Evolutionary conservation across 2,329 filamentous ascomycete species (phyloP).

Genomic region (Didymella keratinophila): DNA sequence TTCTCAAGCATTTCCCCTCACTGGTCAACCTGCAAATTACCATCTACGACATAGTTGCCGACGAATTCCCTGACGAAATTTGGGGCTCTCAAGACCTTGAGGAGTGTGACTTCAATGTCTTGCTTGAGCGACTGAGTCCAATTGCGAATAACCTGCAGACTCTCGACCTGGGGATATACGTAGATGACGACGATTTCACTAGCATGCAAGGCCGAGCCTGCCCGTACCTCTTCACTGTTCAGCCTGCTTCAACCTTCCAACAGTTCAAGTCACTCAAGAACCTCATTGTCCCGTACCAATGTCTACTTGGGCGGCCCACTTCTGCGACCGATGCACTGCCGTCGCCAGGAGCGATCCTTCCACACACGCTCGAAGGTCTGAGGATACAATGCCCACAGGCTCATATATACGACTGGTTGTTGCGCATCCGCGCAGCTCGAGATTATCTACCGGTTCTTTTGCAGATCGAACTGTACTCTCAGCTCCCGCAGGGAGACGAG

Average conservation of each 20-base stretch:
- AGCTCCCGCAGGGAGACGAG: not conserved
- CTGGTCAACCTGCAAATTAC: not conserved
- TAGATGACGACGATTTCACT: not conserved
- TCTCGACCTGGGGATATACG: not conserved
- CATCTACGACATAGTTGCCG: not conserved
- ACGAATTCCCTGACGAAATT: not conserved
- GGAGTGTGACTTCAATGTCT: not conserved
- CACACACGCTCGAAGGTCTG: not conserved
- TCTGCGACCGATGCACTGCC: not conserved
- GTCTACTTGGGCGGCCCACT: not conserved
- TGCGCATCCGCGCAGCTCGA: not conserved
- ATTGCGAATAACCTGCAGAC: not conserved
- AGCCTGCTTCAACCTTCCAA: not conserved
- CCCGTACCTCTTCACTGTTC: not conserved
- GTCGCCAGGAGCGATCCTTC: not conserved
- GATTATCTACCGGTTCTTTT: not conserved
- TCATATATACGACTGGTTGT: slow-evolving; percentile 3
- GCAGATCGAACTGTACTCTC: not conserved
- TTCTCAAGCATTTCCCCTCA: not conserved
- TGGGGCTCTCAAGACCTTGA: not conserved
- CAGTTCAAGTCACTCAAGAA: not conserved
- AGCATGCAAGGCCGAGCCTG: no score
- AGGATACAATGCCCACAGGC: not conserved
- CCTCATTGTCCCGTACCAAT: not conserved
- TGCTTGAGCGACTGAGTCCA: not conserved